Conservation (phyloP, 176 grass and related monocot species). For the Oropetium thomaeum region DNA sequence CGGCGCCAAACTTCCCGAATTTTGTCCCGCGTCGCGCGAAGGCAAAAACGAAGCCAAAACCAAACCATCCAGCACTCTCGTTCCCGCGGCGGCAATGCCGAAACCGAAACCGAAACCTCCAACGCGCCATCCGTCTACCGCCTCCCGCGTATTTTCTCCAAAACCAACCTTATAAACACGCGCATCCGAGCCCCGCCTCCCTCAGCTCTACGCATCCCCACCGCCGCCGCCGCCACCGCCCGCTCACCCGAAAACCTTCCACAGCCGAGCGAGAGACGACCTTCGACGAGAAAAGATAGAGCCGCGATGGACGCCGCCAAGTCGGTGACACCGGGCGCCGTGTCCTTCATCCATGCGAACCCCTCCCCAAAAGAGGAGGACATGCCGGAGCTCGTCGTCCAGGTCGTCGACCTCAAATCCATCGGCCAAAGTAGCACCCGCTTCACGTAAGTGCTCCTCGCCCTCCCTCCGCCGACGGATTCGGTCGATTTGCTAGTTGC, state of each 20-base stretch:
- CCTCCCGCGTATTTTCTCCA: constrained; percentile 31
- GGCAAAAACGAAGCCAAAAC: constrained; percentile 29
- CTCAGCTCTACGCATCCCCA: constrained; percentile 24
- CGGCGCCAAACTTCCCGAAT: constrained; percentile 32
- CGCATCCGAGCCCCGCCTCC: constrained; percentile 1
- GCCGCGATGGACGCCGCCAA: constrained; percentile 35
- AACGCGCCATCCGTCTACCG: not conserved
- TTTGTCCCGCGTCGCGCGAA: constrained; percentile 43
- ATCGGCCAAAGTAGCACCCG: constrained; percentile 54
- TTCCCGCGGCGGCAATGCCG: constrained; percentile 6
- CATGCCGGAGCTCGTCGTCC: constrained; percentile 60
- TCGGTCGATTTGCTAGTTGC: not conserved
- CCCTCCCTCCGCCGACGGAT: not conserved
- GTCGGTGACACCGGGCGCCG: constrained; percentile 48
- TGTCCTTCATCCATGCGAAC: constrained; percentile 54
- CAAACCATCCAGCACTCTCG: not conserved
- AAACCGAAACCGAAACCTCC: not conserved
- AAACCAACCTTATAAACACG: constrained; percentile 32
- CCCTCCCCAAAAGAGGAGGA: constrained; percentile 43
- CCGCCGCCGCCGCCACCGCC: constrained; percentile 20
- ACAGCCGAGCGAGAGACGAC: not conserved
- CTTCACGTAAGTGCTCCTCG: constrained; percentile 55
- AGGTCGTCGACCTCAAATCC: constrained; percentile 91
- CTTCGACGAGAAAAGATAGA: not conserved
- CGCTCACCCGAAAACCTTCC: constrained; percentile 4